Conservation (phyloP, 345 rosid genomes). For the Citrus trifoliata region DNA sequence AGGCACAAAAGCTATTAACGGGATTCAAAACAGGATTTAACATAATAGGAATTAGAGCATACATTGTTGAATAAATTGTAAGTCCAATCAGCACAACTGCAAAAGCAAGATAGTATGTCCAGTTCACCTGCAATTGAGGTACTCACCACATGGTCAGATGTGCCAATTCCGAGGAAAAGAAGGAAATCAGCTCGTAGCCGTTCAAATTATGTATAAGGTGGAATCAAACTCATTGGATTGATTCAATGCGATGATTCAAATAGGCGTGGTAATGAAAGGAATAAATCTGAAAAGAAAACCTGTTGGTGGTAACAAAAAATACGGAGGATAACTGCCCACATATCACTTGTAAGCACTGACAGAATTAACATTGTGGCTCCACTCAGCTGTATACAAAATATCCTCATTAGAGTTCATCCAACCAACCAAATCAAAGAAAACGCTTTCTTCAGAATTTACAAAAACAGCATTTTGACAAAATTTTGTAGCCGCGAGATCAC, state of each 20-base stretch:
- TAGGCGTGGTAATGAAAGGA: no score
- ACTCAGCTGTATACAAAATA: slow-evolving; percentile 33
- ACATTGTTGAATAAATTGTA: slow-evolving; percentile 41
- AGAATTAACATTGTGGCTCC: slow-evolving; percentile 62
- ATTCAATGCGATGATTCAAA: neutral
- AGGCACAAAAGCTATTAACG: neutral
- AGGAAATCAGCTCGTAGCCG: neutral
- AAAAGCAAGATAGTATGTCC: slow-evolving; percentile 53
- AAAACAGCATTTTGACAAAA: neutral
- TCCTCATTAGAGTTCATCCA: neutral
- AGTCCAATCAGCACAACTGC: slow-evolving; percentile 39
- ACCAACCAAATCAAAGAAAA: neutral
- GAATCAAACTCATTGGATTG: neutral
- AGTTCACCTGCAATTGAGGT: slow-evolving; percentile 43
- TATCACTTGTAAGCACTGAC: slow-evolving; percentile 51
- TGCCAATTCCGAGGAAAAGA: neutral
- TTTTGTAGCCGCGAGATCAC: neutral
- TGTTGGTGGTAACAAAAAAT: slow-evolving; percentile 43
- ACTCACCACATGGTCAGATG: neutral
- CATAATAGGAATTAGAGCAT: slow-evolving; percentile 1
- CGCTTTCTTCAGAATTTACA: neutral
- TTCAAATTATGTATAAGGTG: no score
- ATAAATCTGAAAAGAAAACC: slow-evolving; percentile 23
- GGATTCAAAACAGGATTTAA: neutral
- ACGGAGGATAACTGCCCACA: slow-evolving; percentile 59